Conservation (phyloP, 1,139 yeast species). For the Blastobotrys malaysiensis region DNA sequence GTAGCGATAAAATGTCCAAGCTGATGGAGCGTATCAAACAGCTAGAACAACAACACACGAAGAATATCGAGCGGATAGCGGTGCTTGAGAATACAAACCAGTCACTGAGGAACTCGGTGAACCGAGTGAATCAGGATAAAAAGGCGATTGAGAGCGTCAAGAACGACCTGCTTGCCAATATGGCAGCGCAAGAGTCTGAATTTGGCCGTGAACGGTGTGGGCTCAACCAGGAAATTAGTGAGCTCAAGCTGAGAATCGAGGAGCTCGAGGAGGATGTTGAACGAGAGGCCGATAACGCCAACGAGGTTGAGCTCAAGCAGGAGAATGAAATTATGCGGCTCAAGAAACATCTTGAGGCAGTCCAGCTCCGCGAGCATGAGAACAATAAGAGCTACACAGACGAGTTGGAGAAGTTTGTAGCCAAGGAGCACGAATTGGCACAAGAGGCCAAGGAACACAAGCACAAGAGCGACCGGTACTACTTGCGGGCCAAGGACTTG, state of each 20-base stretch:
- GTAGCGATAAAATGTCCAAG: slow-evolving; percentile 11
- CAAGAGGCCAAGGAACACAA: slow-evolving; percentile 13
- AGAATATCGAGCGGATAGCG: slow-evolving; percentile 25
- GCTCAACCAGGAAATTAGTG: slow-evolving; percentile 47
- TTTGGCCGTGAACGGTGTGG: slow-evolving; percentile 48
- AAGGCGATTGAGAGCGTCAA: slow-evolving; percentile 40
- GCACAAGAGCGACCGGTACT: slow-evolving; percentile 13
- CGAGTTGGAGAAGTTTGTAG: slow-evolving; percentile 13
- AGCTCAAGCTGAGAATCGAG: slow-evolving; percentile 41
- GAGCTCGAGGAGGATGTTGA: slow-evolving; percentile 49
- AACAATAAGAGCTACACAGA: slow-evolving; percentile 9
- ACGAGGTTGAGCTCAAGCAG: slow-evolving; percentile 15
- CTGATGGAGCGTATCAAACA: slow-evolving; percentile 16
- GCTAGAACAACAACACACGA: slow-evolving; percentile 27
- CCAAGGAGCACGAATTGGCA: slow-evolving; percentile 14
- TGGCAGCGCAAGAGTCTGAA: slow-evolving; percentile 59
- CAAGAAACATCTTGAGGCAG: slow-evolving; percentile 13
- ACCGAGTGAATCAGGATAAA: slow-evolving; percentile 25
- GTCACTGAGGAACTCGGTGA: slow-evolving; percentile 20
- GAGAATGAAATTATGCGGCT: slow-evolving; percentile 34
- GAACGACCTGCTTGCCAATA: slow-evolving; percentile 57
- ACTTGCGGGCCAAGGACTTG: slow-evolving; percentile 33
- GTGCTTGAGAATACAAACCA: slow-evolving; percentile 24
- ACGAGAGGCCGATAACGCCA: slow-evolving; percentile 17
- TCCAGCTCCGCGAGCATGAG: slow-evolving; percentile 13